These are phyloP conservation scores for Plasmodium relictum DNA, from an alignment of 169 alveolate genomes.

Conservation along the genomic window DNA sequence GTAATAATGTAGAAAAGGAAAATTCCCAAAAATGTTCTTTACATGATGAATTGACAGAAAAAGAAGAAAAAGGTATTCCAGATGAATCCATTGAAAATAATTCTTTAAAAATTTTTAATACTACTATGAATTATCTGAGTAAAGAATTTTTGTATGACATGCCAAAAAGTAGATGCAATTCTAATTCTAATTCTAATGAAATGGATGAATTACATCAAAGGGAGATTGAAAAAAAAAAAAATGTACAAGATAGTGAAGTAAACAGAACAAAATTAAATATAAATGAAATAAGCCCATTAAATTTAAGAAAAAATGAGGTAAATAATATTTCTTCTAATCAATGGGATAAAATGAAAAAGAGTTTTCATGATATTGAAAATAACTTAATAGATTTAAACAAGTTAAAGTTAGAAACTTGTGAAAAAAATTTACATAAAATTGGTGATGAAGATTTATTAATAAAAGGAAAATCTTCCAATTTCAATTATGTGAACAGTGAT, in stretches of 20 bases:
- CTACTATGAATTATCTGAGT: no score
- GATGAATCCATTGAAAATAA: background rate
- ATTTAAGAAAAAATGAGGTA: background rate
- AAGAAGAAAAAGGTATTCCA: background rate
- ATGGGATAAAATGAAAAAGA: conserved; percentile 63
- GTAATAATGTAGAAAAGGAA: background rate
- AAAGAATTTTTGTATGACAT: no score
- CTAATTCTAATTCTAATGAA: background rate
- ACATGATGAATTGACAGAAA: background rate
- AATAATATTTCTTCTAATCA: conserved; percentile 39
- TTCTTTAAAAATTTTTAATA: background rate
- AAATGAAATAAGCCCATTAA: conserved; percentile 23
- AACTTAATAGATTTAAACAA: conserved; percentile 19
- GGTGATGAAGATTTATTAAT: background rate
- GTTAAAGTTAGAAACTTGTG: background rate
- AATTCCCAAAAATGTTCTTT: background rate
- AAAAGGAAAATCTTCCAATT: background rate
- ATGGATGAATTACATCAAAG: background rate
- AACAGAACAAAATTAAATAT: background rate
- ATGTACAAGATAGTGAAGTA: background rate
- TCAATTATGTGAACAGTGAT: background rate
- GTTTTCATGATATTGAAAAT: conserved; percentile 51
- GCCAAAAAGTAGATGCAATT: background rate
- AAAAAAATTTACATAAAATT: background rate
- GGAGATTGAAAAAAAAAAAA: background rate